phyloP scores from a whole-genome alignment of 192 early-diverging fungal genomes.

The Geranomyces michiganensis region DNA sequence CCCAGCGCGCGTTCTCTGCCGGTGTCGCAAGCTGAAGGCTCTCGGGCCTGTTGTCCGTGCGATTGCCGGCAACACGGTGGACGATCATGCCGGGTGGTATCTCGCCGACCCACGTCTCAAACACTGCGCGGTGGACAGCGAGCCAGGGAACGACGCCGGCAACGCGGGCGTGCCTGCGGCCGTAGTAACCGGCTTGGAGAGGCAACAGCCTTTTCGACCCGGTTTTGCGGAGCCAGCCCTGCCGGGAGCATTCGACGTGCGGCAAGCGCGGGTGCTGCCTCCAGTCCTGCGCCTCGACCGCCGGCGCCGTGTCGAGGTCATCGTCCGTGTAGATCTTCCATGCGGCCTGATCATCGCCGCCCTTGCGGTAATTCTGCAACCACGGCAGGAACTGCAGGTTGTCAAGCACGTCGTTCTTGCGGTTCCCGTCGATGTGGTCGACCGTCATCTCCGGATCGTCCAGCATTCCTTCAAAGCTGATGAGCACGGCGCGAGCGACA shows the following conservation, averaged over 20 bases:
- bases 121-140: conserved; percentile 6
- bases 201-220: background rate
- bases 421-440: conserved; percentile 19
- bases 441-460: conserved; percentile 17
- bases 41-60: conserved; percentile 2
- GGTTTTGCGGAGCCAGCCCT: conserved; percentile 6
- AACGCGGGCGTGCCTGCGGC: conserved; percentile 6
- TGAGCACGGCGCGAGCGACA: conserved; percentile 19
- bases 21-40: background rate
- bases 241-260: conserved; percentile 8
- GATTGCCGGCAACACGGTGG: conserved; percentile 7
- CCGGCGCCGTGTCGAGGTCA: background rate
- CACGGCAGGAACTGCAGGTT: conserved; percentile 14
- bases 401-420: conserved; percentile 2
- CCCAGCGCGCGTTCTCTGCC: background rate
- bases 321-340: background rate
- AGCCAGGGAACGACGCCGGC: conserved; percentile 13
- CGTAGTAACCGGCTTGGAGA: background rate
- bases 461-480: conserved; percentile 22
- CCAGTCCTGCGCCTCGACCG: background rate
- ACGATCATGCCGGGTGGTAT: conserved; percentile 14
- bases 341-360: background rate
- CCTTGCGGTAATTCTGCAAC: conserved; percentile 11
- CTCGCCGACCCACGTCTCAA: conserved; percentile 4
- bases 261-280: conserved; percentile 1